Conservation (phyloP, 2,329 filamentous ascomycete genomes). For the Madurella mycetomatis region DNA sequence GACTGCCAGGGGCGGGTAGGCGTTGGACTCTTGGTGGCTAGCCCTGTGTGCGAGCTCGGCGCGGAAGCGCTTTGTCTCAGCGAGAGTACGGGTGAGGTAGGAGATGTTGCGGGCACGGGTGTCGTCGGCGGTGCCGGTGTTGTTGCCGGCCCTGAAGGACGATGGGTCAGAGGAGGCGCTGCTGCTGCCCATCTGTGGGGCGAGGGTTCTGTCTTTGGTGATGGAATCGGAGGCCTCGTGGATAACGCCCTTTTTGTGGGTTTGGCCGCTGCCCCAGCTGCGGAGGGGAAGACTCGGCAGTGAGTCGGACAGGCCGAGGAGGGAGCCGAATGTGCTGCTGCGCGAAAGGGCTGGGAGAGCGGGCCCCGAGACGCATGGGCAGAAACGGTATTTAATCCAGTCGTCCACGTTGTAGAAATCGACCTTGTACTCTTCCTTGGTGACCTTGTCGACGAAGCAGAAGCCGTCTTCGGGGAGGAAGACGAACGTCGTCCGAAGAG, state of each 20-base stretch:
- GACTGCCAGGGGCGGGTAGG: constrained; percentile 75
- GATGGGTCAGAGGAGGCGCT: constrained; percentile 22
- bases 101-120: constrained; percentile 48
- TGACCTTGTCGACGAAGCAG: constrained; percentile 81
- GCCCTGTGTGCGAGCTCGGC: constrained; percentile 62
- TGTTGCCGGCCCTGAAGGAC: constrained; percentile 21
- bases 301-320: constrained; percentile 43
- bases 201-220: constrained; percentile 38
- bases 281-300: constrained; percentile 43
- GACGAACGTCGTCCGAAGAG: constrained; percentile 77
- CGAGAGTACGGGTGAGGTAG: constrained; percentile 73
- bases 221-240: constrained; percentile 43
- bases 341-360: constrained; percentile 55
- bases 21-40: constrained; percentile 58
- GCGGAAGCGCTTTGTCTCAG: constrained; percentile 70
- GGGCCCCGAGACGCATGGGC: constrained; percentile 66
- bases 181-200: constrained; percentile 42
- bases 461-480: constrained; percentile 81
- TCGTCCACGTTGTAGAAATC: constrained; percentile 77
- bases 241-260: constrained; percentile 28
- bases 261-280: constrained; percentile 41
- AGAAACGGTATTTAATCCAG: constrained; percentile 75
- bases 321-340: constrained; percentile 39
- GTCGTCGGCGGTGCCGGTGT: constrained; percentile 30
- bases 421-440: constrained; percentile 72